phyloP scores from a whole-genome alignment of 2,329 filamentous ascomycete genomes.

The Magnaporthiopsis poae region DNA sequence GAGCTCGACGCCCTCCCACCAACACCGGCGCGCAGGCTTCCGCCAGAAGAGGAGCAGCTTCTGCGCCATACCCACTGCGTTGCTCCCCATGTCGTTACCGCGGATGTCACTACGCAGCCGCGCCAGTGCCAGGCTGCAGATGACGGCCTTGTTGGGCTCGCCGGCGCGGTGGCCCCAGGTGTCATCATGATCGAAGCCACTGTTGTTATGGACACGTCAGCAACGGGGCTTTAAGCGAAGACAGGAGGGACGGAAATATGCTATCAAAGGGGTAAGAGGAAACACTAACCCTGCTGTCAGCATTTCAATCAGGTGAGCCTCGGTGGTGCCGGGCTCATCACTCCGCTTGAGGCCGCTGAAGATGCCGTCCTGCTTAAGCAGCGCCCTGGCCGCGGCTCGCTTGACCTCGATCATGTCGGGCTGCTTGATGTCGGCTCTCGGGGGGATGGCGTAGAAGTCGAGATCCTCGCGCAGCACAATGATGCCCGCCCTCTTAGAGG shows the following conservation, averaged over 20 bases:
- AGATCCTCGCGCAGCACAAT: conserved; percentile 93
- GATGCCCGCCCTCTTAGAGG: conserved; percentile 86
- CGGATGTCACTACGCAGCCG: conserved; percentile 86
- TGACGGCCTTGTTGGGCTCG: conserved; percentile 95
- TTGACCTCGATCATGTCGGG: conserved; percentile 93
- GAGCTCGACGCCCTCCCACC: conserved; percentile 97
- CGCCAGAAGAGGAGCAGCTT: conserved; percentile 96
- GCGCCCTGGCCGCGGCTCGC: conserved; percentile 74
- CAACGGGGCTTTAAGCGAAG: conserved; percentile 8
- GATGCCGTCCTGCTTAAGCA: conserved; percentile 84
- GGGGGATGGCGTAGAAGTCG: conserved; percentile 94
- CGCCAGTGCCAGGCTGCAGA: conserved; percentile 89
- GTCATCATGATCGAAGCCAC: conserved; percentile 93
- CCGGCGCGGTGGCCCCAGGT: conserved; percentile 93
- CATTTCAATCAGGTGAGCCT: conserved; percentile 99
- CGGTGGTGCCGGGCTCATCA: conserved; percentile 89
- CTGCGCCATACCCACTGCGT: conserved; percentile 92
- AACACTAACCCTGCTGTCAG: conserved; percentile 79
- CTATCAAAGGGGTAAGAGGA: not conserved
- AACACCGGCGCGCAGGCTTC: conserved; percentile 89
- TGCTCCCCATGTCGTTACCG: conserved; percentile 63
- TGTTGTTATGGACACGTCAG: conserved; percentile 29
- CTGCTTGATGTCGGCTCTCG: conserved; percentile 70
- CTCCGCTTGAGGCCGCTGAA: conserved; percentile 92
- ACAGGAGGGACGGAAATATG: not conserved